phyloP scores from a whole-genome alignment of 768 basidiomycete species.

The Leccinellum luteum region DNA sequence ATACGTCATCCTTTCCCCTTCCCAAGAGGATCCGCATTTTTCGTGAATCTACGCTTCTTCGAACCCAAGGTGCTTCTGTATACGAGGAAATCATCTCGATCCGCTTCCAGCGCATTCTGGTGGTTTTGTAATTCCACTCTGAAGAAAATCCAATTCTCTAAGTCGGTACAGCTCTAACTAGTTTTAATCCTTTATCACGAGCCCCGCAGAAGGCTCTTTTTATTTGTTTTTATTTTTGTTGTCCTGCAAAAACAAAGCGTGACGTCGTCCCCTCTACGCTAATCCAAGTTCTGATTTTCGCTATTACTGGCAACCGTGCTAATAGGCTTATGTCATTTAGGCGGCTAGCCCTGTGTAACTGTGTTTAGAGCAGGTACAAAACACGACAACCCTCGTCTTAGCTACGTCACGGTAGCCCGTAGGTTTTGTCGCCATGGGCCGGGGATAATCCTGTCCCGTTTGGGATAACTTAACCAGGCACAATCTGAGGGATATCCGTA shows the following conservation, averaged over 20 bases:
- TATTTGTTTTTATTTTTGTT: not conserved
- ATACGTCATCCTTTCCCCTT: constrained; percentile 10
- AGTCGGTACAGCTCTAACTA: not conserved
- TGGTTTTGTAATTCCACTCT: constrained; percentile 5
- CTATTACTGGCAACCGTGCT: not conserved
- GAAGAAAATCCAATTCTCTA: not conserved
- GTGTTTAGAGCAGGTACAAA: not conserved
- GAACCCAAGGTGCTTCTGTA: constrained; percentile 5
- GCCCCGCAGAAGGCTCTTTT: too few species aligned
- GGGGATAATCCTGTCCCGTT: not conserved
- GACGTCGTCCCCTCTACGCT: not conserved
- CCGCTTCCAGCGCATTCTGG: constrained; percentile 1
- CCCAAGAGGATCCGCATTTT: constrained; percentile 21
- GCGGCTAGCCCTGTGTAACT: too few species aligned
- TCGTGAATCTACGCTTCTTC: constrained; percentile 3
- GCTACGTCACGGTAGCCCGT: too few species aligned
- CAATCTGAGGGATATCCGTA: constrained; percentile 3
- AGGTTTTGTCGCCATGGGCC: not conserved
- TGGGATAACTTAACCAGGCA: constrained; percentile 8
- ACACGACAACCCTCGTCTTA: not conserved
- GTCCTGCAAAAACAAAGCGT: not conserved
- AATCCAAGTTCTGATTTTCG: not conserved
- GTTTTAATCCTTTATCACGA: too few species aligned
- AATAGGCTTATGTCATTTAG: not conserved
- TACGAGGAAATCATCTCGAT: constrained; percentile 5